Base-by-base conservation (phyloP, 495 filamentous ascomycete genomes). In the Aspergillus saccharolyticus region DNA sequence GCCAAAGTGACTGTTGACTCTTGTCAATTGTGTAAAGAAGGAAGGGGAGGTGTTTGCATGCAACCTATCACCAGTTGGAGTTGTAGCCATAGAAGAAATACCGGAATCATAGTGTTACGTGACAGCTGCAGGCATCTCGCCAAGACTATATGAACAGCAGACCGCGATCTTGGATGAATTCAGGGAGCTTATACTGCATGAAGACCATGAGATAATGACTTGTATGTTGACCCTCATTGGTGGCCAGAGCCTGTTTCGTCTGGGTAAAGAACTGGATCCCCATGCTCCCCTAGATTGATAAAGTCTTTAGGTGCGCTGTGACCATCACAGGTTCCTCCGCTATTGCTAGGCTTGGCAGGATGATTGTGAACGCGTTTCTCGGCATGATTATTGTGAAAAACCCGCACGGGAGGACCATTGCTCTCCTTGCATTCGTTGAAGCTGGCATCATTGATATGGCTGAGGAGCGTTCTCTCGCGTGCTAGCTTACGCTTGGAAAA, bases 391-490 rank as follows among this genome's bases (percentile, higher is more conserved):
- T 91, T 91, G 56, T 85, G 76, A 62, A 83, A 91, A 6, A 96
- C 82, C 67, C 91, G 94, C 24, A 95, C 76, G 0, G 85, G 81
- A 1, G 81, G 68, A 42, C 80, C 75, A 14, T 73, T 71, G 44
- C 80, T 73, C 30, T 82, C 74, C 2, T 87, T 76, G 44, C 85
- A 81, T 53, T 84, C 80, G 54, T 80, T 82, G 54, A 92, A 77
- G 56, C 83, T 80, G 22, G 92, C 83, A 44, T 90, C 84, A 70
- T 96, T 96, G 67, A 97, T 81, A 50, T 81, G 84, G 69, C 85
- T 85, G 7, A 97, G 77, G 16, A 98, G 75, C 0, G 94, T 98
- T 17, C 94, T 85, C 70, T 97, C 89, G 4, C 94, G 82, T 20
- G 78, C 72, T 1, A 88, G 71, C 65, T 91, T 94, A 53, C 92